phyloP scores from a whole-genome alignment of 1,284 basidiomycete genomes.

The Cryptococcus sp. region DNA sequence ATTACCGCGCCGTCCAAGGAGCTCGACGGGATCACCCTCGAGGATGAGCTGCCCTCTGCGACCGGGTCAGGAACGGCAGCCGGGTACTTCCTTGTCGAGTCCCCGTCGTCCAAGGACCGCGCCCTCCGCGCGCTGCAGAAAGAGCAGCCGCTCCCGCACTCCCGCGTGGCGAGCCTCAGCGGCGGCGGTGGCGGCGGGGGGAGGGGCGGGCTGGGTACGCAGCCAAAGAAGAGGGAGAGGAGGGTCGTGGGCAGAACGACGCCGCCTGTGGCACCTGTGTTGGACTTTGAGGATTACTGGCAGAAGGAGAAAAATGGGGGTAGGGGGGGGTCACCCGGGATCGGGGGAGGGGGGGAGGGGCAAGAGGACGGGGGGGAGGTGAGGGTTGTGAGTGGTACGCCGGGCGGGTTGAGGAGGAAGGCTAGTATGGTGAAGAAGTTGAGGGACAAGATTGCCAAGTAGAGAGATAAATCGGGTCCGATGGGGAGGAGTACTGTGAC shows the following conservation, averaged over 20 bases:
- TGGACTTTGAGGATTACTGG: conserved; percentile 43
- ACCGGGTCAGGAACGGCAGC: background rate
- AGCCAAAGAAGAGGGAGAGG: background rate
- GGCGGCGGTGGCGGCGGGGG: background rate
- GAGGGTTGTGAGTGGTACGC: conserved; percentile 35
- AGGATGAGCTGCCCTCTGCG: conserved; percentile 8
- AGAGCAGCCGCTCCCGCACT: conserved; percentile 9
- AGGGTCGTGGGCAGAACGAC: conserved; percentile 9
- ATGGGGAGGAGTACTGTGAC: too few species aligned
- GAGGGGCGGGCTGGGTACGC: too few species aligned
- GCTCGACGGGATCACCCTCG: background rate
- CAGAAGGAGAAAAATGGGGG: conserved; percentile 6
- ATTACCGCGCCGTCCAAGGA: background rate
- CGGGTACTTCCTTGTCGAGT: conserved; percentile 34
- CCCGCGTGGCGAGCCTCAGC: background rate
- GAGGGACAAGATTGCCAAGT: conserved; percentile 34
- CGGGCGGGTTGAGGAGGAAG: conserved; percentile 40
- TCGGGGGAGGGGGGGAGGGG: background rate
- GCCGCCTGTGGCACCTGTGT: conserved; percentile 46
- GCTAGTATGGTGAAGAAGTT: conserved; percentile 48
- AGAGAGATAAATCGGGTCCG: too few species aligned
- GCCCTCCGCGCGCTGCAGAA: conserved; percentile 21
- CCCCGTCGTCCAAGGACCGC: conserved; percentile 30
- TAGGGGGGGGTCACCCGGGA: background rate
- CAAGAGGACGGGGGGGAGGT: conserved; percentile 24